Conservation (phyloP, 768 basidiomycete species). For the Boletus sensibilis region DNA sequence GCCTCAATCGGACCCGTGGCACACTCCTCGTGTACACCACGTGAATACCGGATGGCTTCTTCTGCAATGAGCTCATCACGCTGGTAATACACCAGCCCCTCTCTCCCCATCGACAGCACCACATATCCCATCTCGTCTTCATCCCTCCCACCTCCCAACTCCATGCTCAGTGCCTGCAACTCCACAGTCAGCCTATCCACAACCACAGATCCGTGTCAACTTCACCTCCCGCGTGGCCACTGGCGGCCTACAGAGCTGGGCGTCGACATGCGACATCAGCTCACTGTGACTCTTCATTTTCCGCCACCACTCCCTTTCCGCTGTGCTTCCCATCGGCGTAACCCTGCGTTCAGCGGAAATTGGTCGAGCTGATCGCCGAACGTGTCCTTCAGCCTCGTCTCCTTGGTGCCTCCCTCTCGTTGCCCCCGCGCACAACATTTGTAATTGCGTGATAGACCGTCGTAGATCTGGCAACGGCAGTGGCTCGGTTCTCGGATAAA, state of each 20-base stretch:
- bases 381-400: slow-evolving; percentile 30
- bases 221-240: slow-evolving; percentile 43
- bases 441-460: slow-evolving; percentile 59
- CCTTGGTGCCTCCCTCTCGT: slow-evolving; percentile 27
- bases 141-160: slow-evolving; percentile 32
- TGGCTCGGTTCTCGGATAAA: slow-evolving; percentile 33
- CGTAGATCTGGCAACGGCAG: slow-evolving; percentile 56
- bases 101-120: slow-evolving; percentile 36
- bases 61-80: slow-evolving; percentile 49
- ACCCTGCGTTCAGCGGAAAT: slow-evolving; percentile 34
- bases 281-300: slow-evolving; percentile 38
- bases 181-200: slow-evolving; percentile 9
- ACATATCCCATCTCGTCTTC: slow-evolving; percentile 61
- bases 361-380: slow-evolving; percentile 30
- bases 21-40: slow-evolving; percentile 37
- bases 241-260: slow-evolving; percentile 41
- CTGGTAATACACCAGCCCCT: slow-evolving; percentile 37
- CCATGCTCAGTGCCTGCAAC: slow-evolving; percentile 12
- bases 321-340: slow-evolving; percentile 10
- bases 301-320: slow-evolving; percentile 27
- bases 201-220: background rate
- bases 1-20: slow-evolving; percentile 32
- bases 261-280: slow-evolving; percentile 54
- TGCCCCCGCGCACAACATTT: slow-evolving; percentile 46
- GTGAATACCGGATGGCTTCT: slow-evolving; percentile 47